phyloP scores from a whole-genome alignment of 1,139 yeast genomes.

The Arxiozyma slooffiae region DNA sequence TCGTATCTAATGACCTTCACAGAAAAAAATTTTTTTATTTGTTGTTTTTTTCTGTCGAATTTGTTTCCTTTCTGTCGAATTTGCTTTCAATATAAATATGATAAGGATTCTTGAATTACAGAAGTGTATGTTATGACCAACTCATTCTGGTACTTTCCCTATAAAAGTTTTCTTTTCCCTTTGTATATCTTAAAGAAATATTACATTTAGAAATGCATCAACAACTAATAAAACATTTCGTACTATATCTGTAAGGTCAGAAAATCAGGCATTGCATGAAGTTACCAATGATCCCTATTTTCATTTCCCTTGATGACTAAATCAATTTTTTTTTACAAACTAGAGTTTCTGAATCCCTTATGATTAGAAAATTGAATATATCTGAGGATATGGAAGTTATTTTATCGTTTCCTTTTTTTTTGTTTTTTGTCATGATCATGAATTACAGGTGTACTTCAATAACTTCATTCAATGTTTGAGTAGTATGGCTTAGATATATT shows the following conservation, averaged over 20 bases:
- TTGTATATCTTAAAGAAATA: too few species aligned
- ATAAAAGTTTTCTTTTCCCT: too few species aligned
- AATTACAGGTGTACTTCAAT: slow-evolving; percentile 22
- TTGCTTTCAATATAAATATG: not conserved
- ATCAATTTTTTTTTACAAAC: slow-evolving; percentile 28
- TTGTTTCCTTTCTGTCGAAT: not conserved
- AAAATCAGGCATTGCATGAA: not conserved
- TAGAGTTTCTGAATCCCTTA: slow-evolving; percentile 33
- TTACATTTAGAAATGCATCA: not conserved
- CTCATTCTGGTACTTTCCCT: too few species aligned
- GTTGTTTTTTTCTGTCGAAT: not conserved
- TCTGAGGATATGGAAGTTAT: slow-evolving; percentile 21
- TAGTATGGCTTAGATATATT: not conserved
- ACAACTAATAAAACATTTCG: too few species aligned
- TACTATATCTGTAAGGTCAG: not conserved
- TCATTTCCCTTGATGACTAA: slow-evolving; percentile 29
- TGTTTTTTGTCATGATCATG: not conserved
- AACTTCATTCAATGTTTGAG: slow-evolving; percentile 12
- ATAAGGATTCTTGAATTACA: too few species aligned
- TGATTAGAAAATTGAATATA: slow-evolving; percentile 31
- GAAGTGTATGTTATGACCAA: too few species aligned
- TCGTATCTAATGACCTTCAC: not conserved
- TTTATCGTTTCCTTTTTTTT: slow-evolving; percentile 3
- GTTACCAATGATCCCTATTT: not conserved
- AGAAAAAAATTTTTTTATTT: too few species aligned